Percentiles rank a stretch among this genome's conserved stretches.
Evolutionary conservation across 225 moss, liverwort and hornwort species (phyloP).

Genomic region (Marchantia paleacea): DNA sequence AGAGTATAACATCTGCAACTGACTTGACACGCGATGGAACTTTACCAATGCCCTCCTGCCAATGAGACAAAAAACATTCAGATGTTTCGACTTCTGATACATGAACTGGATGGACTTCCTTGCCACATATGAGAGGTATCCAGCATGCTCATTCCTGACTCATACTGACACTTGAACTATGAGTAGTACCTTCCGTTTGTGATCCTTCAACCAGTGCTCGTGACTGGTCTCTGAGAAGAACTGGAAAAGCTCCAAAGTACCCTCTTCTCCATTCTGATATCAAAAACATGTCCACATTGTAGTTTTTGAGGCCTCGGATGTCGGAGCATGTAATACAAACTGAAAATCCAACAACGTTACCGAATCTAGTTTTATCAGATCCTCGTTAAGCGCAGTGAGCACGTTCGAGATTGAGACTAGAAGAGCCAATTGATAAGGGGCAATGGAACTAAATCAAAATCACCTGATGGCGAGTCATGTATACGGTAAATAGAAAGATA

Average conservation of each 20-base stretch:
- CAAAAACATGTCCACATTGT: not conserved
- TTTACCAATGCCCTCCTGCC: constrained; percentile 78
- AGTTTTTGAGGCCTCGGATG: not conserved
- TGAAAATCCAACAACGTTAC: too few relatives aligned
- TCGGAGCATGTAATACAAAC: not conserved
- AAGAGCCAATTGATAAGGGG: too few relatives aligned
- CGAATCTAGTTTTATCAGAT: too few relatives aligned
- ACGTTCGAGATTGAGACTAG: too few relatives aligned
- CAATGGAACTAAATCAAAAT: too few relatives aligned
- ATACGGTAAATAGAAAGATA: too few relatives aligned
- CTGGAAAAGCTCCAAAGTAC: constrained; percentile 92
- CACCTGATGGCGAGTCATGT: too few relatives aligned
- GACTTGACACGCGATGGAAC: constrained; percentile 65
- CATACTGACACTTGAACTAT: not conserved
- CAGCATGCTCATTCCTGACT: not conserved
- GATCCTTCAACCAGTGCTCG: constrained; percentile 76
- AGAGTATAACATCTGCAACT: constrained; percentile 79
- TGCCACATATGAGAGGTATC: not conserved
- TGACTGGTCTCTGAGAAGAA: constrained; percentile 98
- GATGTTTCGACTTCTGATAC: not conserved
- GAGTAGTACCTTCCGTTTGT: constrained; percentile 48
- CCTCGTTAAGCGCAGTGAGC: too few relatives aligned
- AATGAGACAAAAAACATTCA: not conserved
- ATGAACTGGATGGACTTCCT: not conserved
- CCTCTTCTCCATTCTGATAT: constrained; percentile 67